phyloP scores from a whole-genome alignment of 192 early-diverging fungal genomes.

The Coemansia umbellata region DNA sequence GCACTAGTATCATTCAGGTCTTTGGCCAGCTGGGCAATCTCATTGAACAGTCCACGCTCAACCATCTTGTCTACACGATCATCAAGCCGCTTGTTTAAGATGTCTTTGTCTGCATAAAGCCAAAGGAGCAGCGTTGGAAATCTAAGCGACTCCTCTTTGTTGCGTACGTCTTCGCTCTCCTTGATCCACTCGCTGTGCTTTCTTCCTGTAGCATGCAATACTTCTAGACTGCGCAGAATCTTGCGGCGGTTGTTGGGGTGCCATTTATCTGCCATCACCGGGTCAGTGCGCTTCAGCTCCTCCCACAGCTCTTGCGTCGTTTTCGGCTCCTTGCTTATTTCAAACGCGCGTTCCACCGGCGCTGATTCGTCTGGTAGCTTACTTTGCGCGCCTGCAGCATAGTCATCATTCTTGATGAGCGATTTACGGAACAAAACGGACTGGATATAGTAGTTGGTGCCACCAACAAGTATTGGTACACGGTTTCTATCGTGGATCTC shows the following conservation, averaged over 20 bases:
- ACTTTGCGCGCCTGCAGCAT: not conserved
- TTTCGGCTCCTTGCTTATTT: conserved; percentile 12
- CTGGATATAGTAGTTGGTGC: conserved; percentile 97
- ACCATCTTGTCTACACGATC: conserved; percentile 87
- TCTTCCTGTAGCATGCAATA: conserved; percentile 70
- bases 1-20: conserved; percentile 4
- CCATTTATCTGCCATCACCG: conserved; percentile 85
- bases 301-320: conserved; percentile 61
- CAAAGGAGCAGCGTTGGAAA: conserved; percentile 80
- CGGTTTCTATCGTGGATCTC: conserved; percentile 67
- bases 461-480: conserved; percentile 88
- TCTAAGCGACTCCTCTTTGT: conserved; percentile 47
- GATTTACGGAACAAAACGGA: conserved; percentile 76
- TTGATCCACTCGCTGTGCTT: conserved; percentile 70
- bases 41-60: conserved; percentile 53
- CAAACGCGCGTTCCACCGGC: conserved; percentile 13
- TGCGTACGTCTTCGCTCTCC: conserved; percentile 58
- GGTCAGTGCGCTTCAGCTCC: conserved; percentile 69
- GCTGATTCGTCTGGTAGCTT: not conserved
- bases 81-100: conserved; percentile 76
- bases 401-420: conserved; percentile 45
- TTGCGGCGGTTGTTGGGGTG: conserved; percentile 85
- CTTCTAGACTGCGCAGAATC: conserved; percentile 81
- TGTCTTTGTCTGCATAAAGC: conserved; percentile 70
- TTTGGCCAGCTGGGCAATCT: conserved; percentile 41